Evolutionary conservation across 306 rosid genomes (phyloP), one percentile per base, ranked within the genome.

Genomic region (Acacia confusa): DNA sequence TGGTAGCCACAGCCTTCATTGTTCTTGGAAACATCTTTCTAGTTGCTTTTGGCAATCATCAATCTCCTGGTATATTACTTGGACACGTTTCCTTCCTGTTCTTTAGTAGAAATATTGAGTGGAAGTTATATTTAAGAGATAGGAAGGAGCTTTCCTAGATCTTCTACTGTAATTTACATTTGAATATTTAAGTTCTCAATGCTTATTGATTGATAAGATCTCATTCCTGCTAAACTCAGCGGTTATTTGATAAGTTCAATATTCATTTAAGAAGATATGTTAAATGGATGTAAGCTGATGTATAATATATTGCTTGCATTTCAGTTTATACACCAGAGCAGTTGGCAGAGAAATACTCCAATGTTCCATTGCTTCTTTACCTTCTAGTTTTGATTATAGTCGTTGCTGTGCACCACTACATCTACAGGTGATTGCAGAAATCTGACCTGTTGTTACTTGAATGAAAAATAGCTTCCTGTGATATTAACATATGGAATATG

Each of bases 11-110:
- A 0, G 92, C 97, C 70, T 96, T 96, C 85, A 93, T 96, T 78
- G 99, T 96, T 83, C 97, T 96, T 34, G 99, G 99, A 81, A 96
- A 96, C 63, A 41, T 90, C 81, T 96, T 92, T 82, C 97, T 96
- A 6, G 99, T 96, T 20, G 97, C 98, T 82, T 96, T 96, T 86
- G 99, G 99, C 74, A 96, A 96, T 90, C 99, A 96, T 72, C 99
- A 96, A 76, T 96, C 99, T 61, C 99, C 99, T 66, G 97, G 99
- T 96, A 92, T 47, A 65, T 78, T 55, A 72, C 32, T 41, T 22
- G 73, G 86, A 81, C 2, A 61, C 27, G 9, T 45, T 44, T 71
- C 38, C 50, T 15, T 27, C 22, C 50, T 15, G 48, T 44, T 44
- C 57, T 22, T 70, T 41, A 44, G 47, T 22, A 70, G 19, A 70